phyloP scores from a whole-genome alignment of 768 basidiomycete genomes.

The Gloeostereum incarnatum region DNA sequence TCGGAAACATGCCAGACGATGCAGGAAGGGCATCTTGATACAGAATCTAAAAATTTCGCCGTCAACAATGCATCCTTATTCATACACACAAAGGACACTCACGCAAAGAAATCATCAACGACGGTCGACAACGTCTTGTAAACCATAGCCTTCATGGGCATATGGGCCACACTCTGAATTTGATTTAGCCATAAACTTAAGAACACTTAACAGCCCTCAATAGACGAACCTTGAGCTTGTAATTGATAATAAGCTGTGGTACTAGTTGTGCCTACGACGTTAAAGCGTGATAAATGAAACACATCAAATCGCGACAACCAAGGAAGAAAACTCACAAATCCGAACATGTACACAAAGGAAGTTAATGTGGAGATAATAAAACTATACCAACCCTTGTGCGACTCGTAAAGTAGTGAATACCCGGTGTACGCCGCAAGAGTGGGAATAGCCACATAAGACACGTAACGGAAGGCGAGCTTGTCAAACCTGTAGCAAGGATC shows the following conservation, averaged over 20 bases:
- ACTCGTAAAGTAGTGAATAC: conserved; percentile 76
- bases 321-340: conserved; percentile 74
- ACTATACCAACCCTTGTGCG: conserved; percentile 93
- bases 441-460: conserved; percentile 84
- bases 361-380: conserved; percentile 91
- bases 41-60: conserved; percentile 52
- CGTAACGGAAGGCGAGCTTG: conserved; percentile 88
- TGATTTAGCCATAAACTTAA: conserved; percentile 5
- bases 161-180: conserved; percentile 83
- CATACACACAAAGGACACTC: conserved; percentile 19
- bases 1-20: conserved; percentile 84
- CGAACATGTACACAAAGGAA: conserved; percentile 93
- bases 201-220: conserved; percentile 3
- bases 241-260: conserved; percentile 91
- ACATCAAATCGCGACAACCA: conserved; percentile 4
- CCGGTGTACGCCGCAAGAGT: conserved; percentile 66
- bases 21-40: conserved; percentile 94
- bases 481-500: conserved; percentile 53
- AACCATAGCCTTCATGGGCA: conserved; percentile 98
- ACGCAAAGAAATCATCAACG: conserved; percentile 91
- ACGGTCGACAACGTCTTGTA: conserved; percentile 89
- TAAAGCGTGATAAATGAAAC: conserved; percentile 10
- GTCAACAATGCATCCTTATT: conserved; percentile 9
- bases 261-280: conserved; percentile 65
- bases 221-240: conserved; percentile 76